Percentiles rank a stretch among this genome's conserved stretches.
phyloP scores from a whole-genome alignment of 2,329 filamentous ascomycete species.

The Gyromitra esculenta region DNA sequence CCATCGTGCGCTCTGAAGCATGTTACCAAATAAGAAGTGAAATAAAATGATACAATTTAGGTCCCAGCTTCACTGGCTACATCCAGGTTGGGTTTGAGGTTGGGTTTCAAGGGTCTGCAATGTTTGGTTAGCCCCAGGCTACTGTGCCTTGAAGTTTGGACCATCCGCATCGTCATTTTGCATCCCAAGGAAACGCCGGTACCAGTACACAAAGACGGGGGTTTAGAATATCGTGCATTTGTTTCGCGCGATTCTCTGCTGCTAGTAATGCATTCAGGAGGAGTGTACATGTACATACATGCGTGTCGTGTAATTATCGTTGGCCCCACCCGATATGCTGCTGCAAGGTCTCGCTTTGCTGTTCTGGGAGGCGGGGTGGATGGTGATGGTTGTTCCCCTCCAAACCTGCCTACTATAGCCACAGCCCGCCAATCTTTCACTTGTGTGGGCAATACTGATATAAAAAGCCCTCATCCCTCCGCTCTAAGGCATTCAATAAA shows the following conservation, averaged over 20 bases:
- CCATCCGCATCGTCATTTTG: conserved; percentile 29
- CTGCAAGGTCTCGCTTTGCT: conserved; percentile 43
- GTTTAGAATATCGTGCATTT: conserved; percentile 32
- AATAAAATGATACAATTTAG: conserved; percentile 17
- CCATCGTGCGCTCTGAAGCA: conserved; percentile 13
- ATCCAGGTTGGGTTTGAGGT: conserved; percentile 1
- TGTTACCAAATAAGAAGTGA: background rate
- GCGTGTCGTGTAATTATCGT: conserved; percentile 38
- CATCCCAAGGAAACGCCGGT: conserved; percentile 40
- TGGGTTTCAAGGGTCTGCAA: conserved; percentile 18
- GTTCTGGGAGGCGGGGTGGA: conserved; percentile 43
- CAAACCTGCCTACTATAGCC: conserved; percentile 12
- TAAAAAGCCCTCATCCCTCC: conserved; percentile 43
- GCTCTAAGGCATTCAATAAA: conserved; percentile 15
- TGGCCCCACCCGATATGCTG: conserved; percentile 45
- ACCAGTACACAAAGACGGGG: conserved; percentile 36
- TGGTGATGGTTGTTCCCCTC: conserved; percentile 38
- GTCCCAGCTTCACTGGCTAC: conserved; percentile 19
- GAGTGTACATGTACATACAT: conserved; percentile 39
- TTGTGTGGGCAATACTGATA: conserved; percentile 24
- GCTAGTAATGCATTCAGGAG: conserved; percentile 37
- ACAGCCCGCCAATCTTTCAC: conserved; percentile 16
- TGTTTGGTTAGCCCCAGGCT: conserved; percentile 20
- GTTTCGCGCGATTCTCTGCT: conserved; percentile 35
- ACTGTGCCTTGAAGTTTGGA: conserved; percentile 23